Conservation (phyloP, 768 basidiomycete genomes). For the Pisolithus albus region DNA sequence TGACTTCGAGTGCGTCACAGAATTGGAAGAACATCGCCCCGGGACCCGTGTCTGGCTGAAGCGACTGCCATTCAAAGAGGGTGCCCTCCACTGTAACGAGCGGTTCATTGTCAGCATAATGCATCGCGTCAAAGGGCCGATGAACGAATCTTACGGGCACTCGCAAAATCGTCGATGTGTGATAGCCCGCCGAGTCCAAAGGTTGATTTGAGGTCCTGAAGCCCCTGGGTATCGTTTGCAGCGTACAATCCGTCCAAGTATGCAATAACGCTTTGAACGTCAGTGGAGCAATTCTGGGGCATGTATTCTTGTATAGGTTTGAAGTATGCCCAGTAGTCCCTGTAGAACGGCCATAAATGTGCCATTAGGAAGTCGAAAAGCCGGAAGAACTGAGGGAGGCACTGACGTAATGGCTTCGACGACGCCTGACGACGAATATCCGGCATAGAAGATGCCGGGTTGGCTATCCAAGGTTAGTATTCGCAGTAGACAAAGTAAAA, state of each 20-base stretch:
- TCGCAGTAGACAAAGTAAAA: background rate
- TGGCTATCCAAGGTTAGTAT: conserved; percentile 18
- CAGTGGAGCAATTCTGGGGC: conserved; percentile 68
- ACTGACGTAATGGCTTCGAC: conserved; percentile 39
- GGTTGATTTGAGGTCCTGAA: conserved; percentile 46
- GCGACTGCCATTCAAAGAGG: conserved; percentile 60
- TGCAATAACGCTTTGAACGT: conserved; percentile 56
- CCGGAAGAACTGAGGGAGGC: background rate
- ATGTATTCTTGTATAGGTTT: conserved; percentile 63
- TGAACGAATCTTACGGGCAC: conserved; percentile 35
- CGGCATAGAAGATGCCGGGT: conserved; percentile 35
- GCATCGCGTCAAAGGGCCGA: conserved; percentile 19
- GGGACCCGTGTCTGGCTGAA: conserved; percentile 48
- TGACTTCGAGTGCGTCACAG: conserved; percentile 34
- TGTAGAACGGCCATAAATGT: background rate
- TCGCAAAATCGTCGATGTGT: conserved; percentile 63
- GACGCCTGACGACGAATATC: conserved; percentile 41
- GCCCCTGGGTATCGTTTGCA: conserved; percentile 37
- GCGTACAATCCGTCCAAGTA: conserved; percentile 55
- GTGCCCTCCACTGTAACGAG: conserved; percentile 37
- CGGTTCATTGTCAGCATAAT: conserved; percentile 19
- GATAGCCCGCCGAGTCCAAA: conserved; percentile 53
- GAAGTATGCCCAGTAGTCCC: conserved; percentile 45
- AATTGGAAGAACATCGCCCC: conserved; percentile 32
- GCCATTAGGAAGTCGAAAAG: background rate